Evolutionary conservation across 176 grass and related monocot genomes (phyloP).

Genomic region (Zea mays): Zm-B73-REFERENCE-NAM-5.0 NC_050096.1:221582001-221582500

Average conservation of each 20-base stretch:
- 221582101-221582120: conserved; percentile 17
- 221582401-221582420: conserved; percentile 68
- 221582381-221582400: conserved; percentile 62
- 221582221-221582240: conserved; percentile 70
- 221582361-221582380: conserved; percentile 55
- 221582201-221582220: conserved; percentile 80
- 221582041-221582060: conserved; percentile 95
- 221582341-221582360: conserved; percentile 76
- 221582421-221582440: conserved; percentile 64
- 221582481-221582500: conserved; percentile 1
- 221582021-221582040: conserved; percentile 69
- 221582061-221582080: conserved; percentile 77
- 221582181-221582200: conserved; percentile 77
- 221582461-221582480: conserved; percentile 1
- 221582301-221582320: conserved; percentile 86
- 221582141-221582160: neutral
- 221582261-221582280: conserved; percentile 53
- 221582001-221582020: conserved; percentile 64
- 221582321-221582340: conserved; percentile 76
- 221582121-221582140: neutral
- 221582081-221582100: conserved; percentile 51
- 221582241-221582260: conserved; percentile 61
- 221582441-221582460: conserved; percentile 87
- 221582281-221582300: conserved; percentile 69
- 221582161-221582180: conserved; percentile 65